phyloP scores from a whole-genome alignment of 176 grass and related monocot genomes.

The Poa pratensis region DNA sequence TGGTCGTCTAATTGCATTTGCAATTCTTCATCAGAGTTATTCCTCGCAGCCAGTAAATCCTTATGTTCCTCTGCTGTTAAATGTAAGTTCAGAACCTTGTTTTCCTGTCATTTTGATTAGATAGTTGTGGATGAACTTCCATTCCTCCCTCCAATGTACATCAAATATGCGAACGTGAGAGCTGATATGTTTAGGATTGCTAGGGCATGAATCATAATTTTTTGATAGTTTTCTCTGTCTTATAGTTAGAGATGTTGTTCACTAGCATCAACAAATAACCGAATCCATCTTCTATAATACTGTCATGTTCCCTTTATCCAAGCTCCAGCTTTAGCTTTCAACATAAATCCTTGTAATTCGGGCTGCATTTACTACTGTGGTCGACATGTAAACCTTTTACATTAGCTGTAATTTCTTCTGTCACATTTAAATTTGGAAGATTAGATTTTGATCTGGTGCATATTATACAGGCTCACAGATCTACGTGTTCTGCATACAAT shows the following conservation, averaged over 20 bases:
- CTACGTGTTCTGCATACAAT: background rate
- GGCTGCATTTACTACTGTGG: constrained; percentile 18
- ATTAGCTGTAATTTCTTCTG: background rate
- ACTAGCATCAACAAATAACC: background rate
- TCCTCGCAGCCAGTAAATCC: constrained; percentile 69
- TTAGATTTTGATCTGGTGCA: background rate
- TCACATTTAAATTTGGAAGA: constrained; percentile 14
- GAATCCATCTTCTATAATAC: constrained; percentile 13
- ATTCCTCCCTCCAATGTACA: background rate
- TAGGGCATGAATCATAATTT: background rate
- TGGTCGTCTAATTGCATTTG: constrained; percentile 90
- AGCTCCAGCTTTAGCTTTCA: constrained; percentile 18
- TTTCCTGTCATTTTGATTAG: constrained; percentile 37
- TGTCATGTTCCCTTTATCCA: constrained; percentile 15
- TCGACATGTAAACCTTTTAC: background rate
- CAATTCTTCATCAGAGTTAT: constrained; percentile 86
- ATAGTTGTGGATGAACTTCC: constrained; percentile 17
- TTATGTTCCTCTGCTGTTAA: constrained; percentile 78
- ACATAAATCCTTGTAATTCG: constrained; percentile 21
- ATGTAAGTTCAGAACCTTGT: constrained; percentile 54
- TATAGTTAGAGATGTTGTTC: background rate
- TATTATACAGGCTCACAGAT: background rate
- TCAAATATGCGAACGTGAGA: background rate
- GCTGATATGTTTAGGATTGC: constrained; percentile 25
- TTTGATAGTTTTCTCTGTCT: constrained; percentile 21